A percentile compares a stretch with the other conserved stretches of the same genome.
Evolutionary conservation across 441 rosid species (phyloP).

Genomic region (Croton laevigatus): DNA sequence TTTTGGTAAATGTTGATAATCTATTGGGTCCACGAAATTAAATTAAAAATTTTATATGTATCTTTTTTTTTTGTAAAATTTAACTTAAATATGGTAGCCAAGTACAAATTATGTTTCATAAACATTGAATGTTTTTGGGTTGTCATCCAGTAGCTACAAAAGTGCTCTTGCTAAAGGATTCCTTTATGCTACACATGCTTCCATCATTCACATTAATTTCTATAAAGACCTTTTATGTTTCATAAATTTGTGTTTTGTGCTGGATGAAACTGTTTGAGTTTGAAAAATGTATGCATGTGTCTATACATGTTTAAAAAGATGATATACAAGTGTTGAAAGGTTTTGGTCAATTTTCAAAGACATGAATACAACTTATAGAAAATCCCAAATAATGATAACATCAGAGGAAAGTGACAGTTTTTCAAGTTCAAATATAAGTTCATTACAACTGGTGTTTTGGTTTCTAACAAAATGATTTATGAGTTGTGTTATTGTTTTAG

Average conservation of each 20-base stretch:
- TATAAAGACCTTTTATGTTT: no score
- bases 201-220: no score
- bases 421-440: not conserved
- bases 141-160: constrained; percentile 33
- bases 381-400: not conserved
- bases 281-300: not conserved
- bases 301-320: not conserved
- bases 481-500: no score
- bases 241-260: no score
- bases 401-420: constrained; percentile 1
- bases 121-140: constrained; percentile 22
- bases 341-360: not conserved
- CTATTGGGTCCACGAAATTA: constrained; percentile 22
- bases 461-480: not conserved
- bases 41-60: constrained; percentile 29
- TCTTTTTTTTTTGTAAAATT: not conserved
- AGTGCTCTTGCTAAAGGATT: constrained; percentile 28
- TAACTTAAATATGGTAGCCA: no score
- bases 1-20: not conserved
- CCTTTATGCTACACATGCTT: constrained; percentile 23
- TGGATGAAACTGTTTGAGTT: no score
- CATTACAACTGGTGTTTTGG: not conserved
- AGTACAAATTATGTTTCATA: not conserved
- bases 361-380: not conserved
- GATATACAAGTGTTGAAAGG: not conserved